A percentile compares a stretch with the other conserved stretches of the same genome.
Conservation (phyloP, 1,139 yeast genomes). For the Magnusiomyces paraingens region DNA sequence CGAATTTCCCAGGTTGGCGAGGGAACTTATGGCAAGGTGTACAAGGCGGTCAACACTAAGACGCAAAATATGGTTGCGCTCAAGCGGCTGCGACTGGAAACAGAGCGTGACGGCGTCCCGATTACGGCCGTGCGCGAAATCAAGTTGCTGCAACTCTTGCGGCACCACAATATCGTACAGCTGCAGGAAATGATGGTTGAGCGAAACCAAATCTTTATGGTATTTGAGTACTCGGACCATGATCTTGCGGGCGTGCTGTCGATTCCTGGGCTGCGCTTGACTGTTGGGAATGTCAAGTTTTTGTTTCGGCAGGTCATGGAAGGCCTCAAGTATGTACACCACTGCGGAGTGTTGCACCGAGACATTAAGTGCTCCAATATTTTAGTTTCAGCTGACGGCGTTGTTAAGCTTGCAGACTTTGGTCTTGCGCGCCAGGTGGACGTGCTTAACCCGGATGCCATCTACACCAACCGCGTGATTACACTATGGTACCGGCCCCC, state of each 20-base stretch:
- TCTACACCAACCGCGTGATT: constrained; percentile 86
- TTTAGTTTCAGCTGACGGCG: constrained; percentile 63
- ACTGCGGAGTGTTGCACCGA: constrained; percentile 74
- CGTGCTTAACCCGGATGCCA: constrained; percentile 28
- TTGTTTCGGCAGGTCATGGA: constrained; percentile 69
- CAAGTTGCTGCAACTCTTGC: constrained; percentile 75
- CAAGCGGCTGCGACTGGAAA: constrained; percentile 73
- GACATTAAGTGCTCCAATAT: constrained; percentile 95
- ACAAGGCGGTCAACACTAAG: constrained; percentile 63
- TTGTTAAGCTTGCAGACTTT: constrained; percentile 82
- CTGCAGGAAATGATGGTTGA: constrained; percentile 89
- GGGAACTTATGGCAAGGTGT: constrained; percentile 79
- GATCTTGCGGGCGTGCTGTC: constrained; percentile 84
- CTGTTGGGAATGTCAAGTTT: constrained; percentile 66
- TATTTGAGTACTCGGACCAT: constrained; percentile 89
- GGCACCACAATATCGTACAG: constrained; percentile 76
- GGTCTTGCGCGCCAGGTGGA: constrained; percentile 68
- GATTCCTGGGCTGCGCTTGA: constrained; percentile 60
- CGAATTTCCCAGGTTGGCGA: constrained; percentile 60
- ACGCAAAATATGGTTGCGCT: constrained; percentile 75
- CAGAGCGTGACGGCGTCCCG: constrained; percentile 92
- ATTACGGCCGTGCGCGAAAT: constrained; percentile 93
- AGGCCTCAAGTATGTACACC: constrained; percentile 78
- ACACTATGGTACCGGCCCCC: constrained; percentile 98
- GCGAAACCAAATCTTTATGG: constrained; percentile 71